Evolutionary conservation across 2,329 filamentous ascomycete species (phyloP).

Genomic region (Alternaria alternata): DNA sequence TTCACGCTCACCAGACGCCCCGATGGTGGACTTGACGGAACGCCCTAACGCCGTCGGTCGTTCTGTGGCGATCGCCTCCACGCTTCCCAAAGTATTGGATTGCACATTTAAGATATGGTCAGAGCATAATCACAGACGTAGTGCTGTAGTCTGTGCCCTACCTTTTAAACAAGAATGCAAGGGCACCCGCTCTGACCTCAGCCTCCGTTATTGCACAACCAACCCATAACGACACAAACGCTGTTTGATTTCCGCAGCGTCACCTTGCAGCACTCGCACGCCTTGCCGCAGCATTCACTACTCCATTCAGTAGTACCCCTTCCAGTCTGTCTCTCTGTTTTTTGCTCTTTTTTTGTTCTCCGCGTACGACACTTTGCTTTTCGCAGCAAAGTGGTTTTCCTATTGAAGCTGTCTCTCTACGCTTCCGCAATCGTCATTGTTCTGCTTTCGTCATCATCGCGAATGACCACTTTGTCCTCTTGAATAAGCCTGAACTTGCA

Average conservation of each 20-base stretch:
- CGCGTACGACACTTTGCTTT: constrained; percentile 40
- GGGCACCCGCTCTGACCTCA: constrained; percentile 40
- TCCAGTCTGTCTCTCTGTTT: constrained; percentile 44
- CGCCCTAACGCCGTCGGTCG: constrained; percentile 31
- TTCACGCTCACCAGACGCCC: constrained; percentile 30
- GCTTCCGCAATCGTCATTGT: constrained; percentile 45
- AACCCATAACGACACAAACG: constrained; percentile 37
- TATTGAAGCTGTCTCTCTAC: constrained; percentile 41
- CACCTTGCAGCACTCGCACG: constrained; percentile 36
- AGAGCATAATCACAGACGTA: constrained; percentile 27
- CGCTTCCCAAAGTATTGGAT: constrained; percentile 28
- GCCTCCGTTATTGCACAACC: constrained; percentile 32
- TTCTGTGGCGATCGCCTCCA: constrained; percentile 39
- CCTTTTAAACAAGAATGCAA: constrained; percentile 47
- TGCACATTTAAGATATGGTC: constrained; percentile 37
- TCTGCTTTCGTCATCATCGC: constrained; percentile 35
- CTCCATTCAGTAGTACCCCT: constrained; percentile 39
- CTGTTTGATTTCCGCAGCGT: constrained; percentile 45
- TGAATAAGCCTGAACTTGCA: constrained; percentile 39
- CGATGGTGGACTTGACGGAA: constrained; percentile 20
- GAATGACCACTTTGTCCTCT: constrained; percentile 44
- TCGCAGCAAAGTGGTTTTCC: constrained; percentile 40
- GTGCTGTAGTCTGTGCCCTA: constrained; percentile 34
- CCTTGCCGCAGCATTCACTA: constrained; percentile 28
- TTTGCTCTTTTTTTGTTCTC: constrained; percentile 34